phyloP scores from a whole-genome alignment of 495 filamentous ascomycete genomes.

The Aeminium ludgeri region DNA sequence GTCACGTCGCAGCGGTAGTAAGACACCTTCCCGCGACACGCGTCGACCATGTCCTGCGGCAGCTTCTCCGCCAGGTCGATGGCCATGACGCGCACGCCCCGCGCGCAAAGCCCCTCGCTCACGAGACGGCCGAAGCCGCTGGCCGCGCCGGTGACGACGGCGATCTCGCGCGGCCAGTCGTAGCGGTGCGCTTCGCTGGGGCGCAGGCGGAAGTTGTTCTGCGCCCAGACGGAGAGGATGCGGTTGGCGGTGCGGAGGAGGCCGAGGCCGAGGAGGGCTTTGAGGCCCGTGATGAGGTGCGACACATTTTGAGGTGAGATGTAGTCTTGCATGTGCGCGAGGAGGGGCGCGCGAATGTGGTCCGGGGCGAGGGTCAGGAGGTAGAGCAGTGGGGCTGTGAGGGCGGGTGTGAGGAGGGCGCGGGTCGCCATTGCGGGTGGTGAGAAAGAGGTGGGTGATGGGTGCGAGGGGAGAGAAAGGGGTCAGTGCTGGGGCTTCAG shows the following conservation, averaged over 20 bases:
- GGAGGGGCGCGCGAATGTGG: conserved; percentile 3
- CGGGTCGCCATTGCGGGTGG: too few species aligned
- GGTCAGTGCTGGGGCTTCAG: too few species aligned
- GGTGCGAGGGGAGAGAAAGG: too few species aligned
- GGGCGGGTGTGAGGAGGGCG: conserved; percentile 7
- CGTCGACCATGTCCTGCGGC: conserved; percentile 10
- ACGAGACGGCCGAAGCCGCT: conserved; percentile 40
- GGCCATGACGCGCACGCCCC: conserved; percentile 35
- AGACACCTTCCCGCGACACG: conserved; percentile 1
- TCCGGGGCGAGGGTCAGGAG: conserved; percentile 10
- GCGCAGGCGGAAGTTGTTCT: conserved; percentile 34
- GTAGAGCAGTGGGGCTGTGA: conserved; percentile 12
- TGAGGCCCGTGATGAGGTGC: conserved; percentile 3
- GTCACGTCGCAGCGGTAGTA: conserved; percentile 39
- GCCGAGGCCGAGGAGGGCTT: conserved; percentile 23
- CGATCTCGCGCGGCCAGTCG: conserved; percentile 32
- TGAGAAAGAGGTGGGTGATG: too few species aligned
- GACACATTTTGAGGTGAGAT: conserved; percentile 5
- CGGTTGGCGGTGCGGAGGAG: conserved; percentile 29
- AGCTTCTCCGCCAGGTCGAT: conserved; percentile 31
- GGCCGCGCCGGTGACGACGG: conserved; percentile 41
- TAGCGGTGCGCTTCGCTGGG: conserved; percentile 24
- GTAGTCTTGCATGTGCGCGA: conserved; percentile 5
- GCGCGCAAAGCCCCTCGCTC: conserved; percentile 29
- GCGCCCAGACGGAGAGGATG: conserved; percentile 26